Evolutionary conservation across 164 flowering plant species (phyloP), one percentile per base, ranked within the genome.

Genomic region (Houttuynia cordata): DNA sequence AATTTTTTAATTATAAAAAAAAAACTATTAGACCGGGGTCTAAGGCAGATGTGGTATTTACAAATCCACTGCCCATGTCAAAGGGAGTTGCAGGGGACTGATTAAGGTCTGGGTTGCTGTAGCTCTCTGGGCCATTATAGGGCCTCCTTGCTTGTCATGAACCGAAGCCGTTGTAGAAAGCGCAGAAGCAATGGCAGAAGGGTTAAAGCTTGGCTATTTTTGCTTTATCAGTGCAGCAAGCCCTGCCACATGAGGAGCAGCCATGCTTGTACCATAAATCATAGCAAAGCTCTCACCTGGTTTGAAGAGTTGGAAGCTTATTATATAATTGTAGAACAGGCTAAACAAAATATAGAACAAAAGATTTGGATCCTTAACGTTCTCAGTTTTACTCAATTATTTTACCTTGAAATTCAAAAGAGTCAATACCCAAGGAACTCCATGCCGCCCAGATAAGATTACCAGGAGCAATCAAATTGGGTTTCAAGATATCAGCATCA

Each of bases 261-360:
- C 97, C 97, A 94, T 90, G 76, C 97, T 94, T 14, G 99, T 88
- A 20, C 99, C 99, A n/a, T 97, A 94, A 83, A 94, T 79, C 87
- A 94, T 81, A n/a, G 99, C 97, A 70, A 94, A 94, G 61, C 67
- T 82, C 76, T 94, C 99, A 64, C 92, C 99, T 94, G 62, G 42
- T 49, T 57, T 37, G 37, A n/a, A 23, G 10, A 49, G 15, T 24
- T 9, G n/a, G 17, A 53, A 18, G 49, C 12, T 45, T 45, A 45
- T 3, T 53, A 23, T 23, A 53, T 53, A 23, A 53, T n/a, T n/a
- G n/a, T n/a, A 20, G 2, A 57, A 57, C 45, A 37, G 34, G 18
- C 19, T 54, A 54, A 23, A 24, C 56, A 53, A 20, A 53, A 14
- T 53, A 4, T 51, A 12, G 17, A 45, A 7, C 14, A 2, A 2